Conservation (phyloP, 1,284 basidiomycete species). For the Wolfiporia cocos region DNA sequence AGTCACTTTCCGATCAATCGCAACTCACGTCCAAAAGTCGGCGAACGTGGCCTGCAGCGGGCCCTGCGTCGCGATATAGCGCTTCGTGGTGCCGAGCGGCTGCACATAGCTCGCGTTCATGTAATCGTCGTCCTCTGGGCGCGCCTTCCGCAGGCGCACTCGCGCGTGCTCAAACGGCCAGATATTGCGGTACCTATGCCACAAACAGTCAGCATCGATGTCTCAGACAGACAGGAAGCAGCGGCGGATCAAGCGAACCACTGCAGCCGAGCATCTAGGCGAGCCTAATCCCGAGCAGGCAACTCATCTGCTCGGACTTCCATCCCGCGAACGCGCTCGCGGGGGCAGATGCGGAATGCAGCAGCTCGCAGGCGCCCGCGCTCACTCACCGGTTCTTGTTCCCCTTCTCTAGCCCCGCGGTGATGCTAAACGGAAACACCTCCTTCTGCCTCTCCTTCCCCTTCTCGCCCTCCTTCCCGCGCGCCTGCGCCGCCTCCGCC, state of each 20-base stretch:
- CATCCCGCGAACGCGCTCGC: no score
- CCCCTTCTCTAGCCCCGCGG: slow-evolving; percentile 93
- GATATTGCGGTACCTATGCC: slow-evolving; percentile 78
- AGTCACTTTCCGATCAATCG: background rate
- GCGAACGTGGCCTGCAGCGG: slow-evolving; percentile 85
- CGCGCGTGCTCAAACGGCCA: slow-evolving; percentile 96
- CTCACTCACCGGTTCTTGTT: slow-evolving; percentile 81
- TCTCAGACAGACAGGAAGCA: background rate
- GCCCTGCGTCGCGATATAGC: slow-evolving; percentile 96
- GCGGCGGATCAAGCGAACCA: background rate
- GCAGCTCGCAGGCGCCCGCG: no score
- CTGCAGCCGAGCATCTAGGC: background rate
- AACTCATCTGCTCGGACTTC: no score
- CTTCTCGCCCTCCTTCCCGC: slow-evolving; percentile 6
- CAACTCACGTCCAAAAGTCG: slow-evolving; percentile 93
- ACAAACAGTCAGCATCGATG: background rate
- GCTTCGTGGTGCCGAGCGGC: slow-evolving; percentile 71
- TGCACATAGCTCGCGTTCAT: slow-evolving; percentile 92
- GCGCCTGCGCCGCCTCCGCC: slow-evolving; percentile 9
- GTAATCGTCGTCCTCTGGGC: slow-evolving; percentile 72
- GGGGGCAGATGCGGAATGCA: no score
- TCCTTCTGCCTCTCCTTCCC: slow-evolving; percentile 15
- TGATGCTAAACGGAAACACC: slow-evolving; percentile 86
- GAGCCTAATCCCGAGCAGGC: background rate
- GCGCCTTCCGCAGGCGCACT: slow-evolving; percentile 56